Percentiles rank a stretch among this genome's conserved stretches.
These are phyloP conservation scores for Cicer chorassanicum DNA, from an alignment of 306 rosid species.

Conservation along the genomic window DNA sequence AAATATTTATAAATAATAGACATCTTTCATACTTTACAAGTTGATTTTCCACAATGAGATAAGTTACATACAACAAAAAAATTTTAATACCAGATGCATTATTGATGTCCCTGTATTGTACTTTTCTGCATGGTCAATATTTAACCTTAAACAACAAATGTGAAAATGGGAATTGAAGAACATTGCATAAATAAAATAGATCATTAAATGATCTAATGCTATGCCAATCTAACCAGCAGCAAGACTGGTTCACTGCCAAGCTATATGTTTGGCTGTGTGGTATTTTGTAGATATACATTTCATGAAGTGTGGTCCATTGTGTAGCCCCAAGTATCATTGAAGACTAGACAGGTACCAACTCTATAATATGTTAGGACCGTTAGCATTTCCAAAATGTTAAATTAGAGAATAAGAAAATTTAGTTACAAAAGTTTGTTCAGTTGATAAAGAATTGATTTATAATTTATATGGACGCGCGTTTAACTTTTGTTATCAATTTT, in stretches of 20 bases:
- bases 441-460: too few relatives aligned
- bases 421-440: too few relatives aligned
- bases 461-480: too few relatives aligned
- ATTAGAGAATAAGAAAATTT: conserved; percentile 28
- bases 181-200: background rate
- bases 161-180: conserved; percentile 21
- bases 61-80: too few relatives aligned
- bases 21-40: too few relatives aligned
- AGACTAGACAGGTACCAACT: conserved; percentile 33
- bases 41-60: too few relatives aligned
- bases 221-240: conserved; percentile 31
- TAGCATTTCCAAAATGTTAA: conserved; percentile 19
- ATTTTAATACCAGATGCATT: background rate
- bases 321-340: conserved; percentile 35
- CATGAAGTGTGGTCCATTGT: conserved; percentile 45
- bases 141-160: conserved; percentile 7
- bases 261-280: conserved; percentile 42
- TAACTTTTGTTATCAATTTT: too few relatives aligned
- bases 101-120: background rate
- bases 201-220: conserved; percentile 19
- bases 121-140: conserved; percentile 7
- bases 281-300: conserved; percentile 31
- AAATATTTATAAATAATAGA: too few relatives aligned
- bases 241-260: conserved; percentile 24
- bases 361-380: conserved; percentile 39